Evolutionary conservation across 352 stramenopile species (phyloP), one percentile per base, ranked within the genome.

Genomic region (Globisporangium alternatum): DNA sequence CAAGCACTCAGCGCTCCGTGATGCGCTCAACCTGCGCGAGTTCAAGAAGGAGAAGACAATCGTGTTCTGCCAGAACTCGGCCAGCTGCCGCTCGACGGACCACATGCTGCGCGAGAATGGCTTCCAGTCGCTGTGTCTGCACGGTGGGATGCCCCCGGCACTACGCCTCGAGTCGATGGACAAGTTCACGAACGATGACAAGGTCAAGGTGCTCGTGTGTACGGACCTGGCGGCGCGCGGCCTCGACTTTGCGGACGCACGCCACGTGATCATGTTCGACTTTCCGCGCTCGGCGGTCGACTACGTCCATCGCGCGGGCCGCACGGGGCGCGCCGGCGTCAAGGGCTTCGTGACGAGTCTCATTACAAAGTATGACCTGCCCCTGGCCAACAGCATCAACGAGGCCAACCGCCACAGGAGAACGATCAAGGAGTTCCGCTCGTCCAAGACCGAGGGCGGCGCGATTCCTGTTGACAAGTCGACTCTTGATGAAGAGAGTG

Each of bases 241-340:
- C 33, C 72, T 98, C 47, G 91, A 98, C 71, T 87, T 98, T 49
- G 78, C 85, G 9, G 71, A 77, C 17, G 91, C 98, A 15, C 88
- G 88, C 62, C 89, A 95, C 51, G 89, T 98, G 12, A 77, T 98
- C 19, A 96, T 98, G 75, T 89, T 98, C 49, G 92, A 98, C 72
- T 98, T 98, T 66, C 93, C 95, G 0, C 80, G 80, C 31, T 96
- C 90, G 47, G 91, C 95, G 21, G 93, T 98, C 22, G 81, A 97
- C 70, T 97, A 98, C 77, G 86, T 98, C 52, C 96, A 98, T 77
- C 90, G 96, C 25, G 86, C 84, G 33, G 86, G 86, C 5, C 81
- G 86, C 22, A 90, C 86, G 0, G 86, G 86, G 0, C 72, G 86
- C 52, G 83, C 81, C 3, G 81, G 83, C 0, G 77, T 83, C 48